Evolutionary conservation across 805 yeast species (phyloP), one percentile per base, ranked within the genome.

Genomic region (Candida khao-thaluensis): DNA sequence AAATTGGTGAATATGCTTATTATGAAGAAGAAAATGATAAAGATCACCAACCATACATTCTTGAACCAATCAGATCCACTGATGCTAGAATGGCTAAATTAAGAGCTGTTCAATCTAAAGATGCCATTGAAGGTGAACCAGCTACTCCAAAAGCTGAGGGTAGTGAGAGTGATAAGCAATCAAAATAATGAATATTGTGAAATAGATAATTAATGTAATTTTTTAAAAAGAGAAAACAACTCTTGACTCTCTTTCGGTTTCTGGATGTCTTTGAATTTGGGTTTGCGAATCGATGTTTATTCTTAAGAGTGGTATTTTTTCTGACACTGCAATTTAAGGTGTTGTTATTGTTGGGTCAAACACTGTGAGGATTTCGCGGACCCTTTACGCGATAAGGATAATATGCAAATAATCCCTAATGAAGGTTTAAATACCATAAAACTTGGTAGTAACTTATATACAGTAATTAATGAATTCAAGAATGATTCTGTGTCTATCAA

Each of bases 1-100:
- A 90, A 71, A 87, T 89, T 56, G 96, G 96, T 52, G 98, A 90
- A 64, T 81, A 78, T 60, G 85, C 95, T 43, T 85, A 75, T 59
- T 67, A 69, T 49, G 87, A 81, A 49, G 76, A 73, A 41, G 74
- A 54, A 11, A 65, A 60, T 16, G 54, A 52, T n/a, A 37, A 27
- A 22, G 51, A 44, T 17, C 45, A 44, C 17, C 49, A 51, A 16
- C 65, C 74, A 7, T 85, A 74, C 64, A 79, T 84, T 42, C 81
- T 89, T 50, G 89, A 85, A 68, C 93, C 95, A 48, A 72, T 82
- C 44, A 79, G 91, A 70, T 81, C 88, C 3, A 64, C 66, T 37
- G 71, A 64, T 31, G 68, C 72, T 5, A 59, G 64, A 38, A 38
- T 65, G 17, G 66, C 61, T 30, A 57, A 55, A 47, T 54, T 67